These are phyloP conservation scores for Fusarium graminum DNA, from an alignment of 2,329 filamentous ascomycete genomes.

Conservation along the genomic window DNA sequence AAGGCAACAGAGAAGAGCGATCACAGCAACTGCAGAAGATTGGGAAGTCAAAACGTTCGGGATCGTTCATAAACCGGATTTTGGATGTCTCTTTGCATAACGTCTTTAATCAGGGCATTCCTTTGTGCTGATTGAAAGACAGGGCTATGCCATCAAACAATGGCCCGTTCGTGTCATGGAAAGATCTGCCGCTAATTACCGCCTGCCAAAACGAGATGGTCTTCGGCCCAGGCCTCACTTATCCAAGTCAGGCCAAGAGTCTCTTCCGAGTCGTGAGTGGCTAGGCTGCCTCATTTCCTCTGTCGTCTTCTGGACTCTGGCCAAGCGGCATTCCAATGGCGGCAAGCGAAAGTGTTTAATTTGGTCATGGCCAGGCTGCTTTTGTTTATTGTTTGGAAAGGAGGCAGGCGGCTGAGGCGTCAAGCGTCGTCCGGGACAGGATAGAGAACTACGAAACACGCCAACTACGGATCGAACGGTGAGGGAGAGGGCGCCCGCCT, in stretches of 20 bases:
- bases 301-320: conserved; percentile 8
- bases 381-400: conserved; percentile 38
- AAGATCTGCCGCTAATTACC: conserved; percentile 19
- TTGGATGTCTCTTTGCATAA: background rate
- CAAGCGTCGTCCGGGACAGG: conserved; percentile 28
- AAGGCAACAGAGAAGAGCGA: background rate
- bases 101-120: conserved; percentile 11
- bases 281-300: conserved; percentile 36
- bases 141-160: conserved; percentile 1
- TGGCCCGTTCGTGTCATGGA: background rate
- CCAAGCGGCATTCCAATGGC: conserved; percentile 20
- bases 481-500: conserved; percentile 29
- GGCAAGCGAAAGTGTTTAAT: conserved; percentile 40
- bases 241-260: conserved; percentile 27
- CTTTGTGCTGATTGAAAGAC: conserved; percentile 12
- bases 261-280: conserved; percentile 30
- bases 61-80: background rate
- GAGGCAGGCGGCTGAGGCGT: conserved; percentile 33
- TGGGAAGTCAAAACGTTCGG: background rate
- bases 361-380: conserved; percentile 17
- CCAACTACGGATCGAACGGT: conserved; percentile 37
- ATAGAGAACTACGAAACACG: conserved; percentile 27
- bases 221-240: background rate
- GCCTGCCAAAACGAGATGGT: background rate
- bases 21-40: background rate